These are phyloP conservation scores for Kwoniella heveanensis DNA, from an alignment of 768 basidiomycete species.

Conservation along the genomic window DNA sequence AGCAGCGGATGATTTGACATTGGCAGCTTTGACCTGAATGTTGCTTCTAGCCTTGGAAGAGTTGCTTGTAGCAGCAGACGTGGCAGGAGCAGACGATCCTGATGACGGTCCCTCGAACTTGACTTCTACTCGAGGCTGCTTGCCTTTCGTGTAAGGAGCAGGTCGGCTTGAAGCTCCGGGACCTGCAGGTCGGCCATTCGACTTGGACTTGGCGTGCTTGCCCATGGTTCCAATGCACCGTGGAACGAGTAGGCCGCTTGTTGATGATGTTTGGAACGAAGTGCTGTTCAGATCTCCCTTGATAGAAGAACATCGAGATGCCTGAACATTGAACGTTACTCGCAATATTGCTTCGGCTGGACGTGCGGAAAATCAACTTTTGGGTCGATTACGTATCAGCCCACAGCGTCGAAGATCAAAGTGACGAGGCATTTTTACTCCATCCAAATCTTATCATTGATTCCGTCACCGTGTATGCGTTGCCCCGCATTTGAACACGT, in stretches of 20 bases:
- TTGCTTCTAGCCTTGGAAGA: neutral
- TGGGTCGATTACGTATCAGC: neutral
- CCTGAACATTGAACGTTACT: neutral
- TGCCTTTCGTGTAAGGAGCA: constrained; percentile 32
- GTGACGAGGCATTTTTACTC: constrained; percentile 15
- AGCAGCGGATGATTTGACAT: neutral
- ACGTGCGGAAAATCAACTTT: constrained; percentile 17
- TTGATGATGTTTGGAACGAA: no score
- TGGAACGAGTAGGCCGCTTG: no score
- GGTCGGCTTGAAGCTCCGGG: constrained; percentile 17
- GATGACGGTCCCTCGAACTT: constrained; percentile 36
- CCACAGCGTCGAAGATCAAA: no score
- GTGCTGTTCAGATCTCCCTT: no score
- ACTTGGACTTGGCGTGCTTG: constrained; percentile 32
- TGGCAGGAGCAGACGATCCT: constrained; percentile 2
- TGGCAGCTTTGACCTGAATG: constrained; percentile 2
- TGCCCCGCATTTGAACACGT: constrained; percentile 13
- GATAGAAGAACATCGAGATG: neutral
- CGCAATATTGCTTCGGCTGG: no score
- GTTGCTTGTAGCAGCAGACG: neutral
- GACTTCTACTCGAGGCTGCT: constrained; percentile 43
- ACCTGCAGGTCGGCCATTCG: constrained; percentile 1
- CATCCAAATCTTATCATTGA: neutral
- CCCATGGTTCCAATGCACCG: no score
- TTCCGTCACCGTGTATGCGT: neutral